phyloP scores from a whole-genome alignment of 2,329 filamentous ascomycete genomes.

The Hypomyces perniciosus region DNA sequence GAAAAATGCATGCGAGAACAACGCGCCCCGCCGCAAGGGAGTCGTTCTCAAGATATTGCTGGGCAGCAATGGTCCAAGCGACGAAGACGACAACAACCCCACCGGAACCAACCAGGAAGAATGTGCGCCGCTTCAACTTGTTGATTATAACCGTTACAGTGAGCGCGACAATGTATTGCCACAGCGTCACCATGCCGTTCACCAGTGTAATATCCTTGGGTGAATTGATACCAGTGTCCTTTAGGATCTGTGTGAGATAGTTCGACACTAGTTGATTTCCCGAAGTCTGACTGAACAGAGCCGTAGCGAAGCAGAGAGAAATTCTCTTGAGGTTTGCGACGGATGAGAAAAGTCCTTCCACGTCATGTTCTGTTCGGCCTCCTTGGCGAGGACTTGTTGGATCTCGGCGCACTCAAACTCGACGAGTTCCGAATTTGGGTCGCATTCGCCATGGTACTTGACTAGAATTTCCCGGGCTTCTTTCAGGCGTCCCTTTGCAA shows the following conservation, averaged over 20 bases:
- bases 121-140: slow-evolving; percentile 31
- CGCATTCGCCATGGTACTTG: slow-evolving; percentile 46
- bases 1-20: slow-evolving; percentile 36
- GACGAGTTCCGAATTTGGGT: slow-evolving; percentile 27
- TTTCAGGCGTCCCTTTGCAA: slow-evolving; percentile 43
- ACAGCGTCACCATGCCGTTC: slow-evolving; percentile 36
- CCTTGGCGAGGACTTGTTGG: slow-evolving; percentile 7
- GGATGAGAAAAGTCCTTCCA: slow-evolving; percentile 38
- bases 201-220: slow-evolving; percentile 35
- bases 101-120: slow-evolving; percentile 34
- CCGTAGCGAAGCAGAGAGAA: slow-evolving; percentile 34
- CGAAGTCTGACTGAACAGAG: slow-evolving; percentile 35
- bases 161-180: slow-evolving; percentile 37
- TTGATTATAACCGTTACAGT: slow-evolving; percentile 31
- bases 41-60: slow-evolving; percentile 29
- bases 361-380: slow-evolving; percentile 28
- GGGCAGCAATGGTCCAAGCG: slow-evolving; percentile 34
- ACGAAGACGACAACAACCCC: slow-evolving; percentile 35
- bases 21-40: slow-evolving; percentile 27
- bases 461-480: slow-evolving; percentile 45
- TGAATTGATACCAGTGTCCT: slow-evolving; percentile 32
- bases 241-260: slow-evolving; percentile 34
- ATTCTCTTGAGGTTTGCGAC: slow-evolving; percentile 35
- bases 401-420: slow-evolving; percentile 10
- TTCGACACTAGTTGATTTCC: slow-evolving; percentile 38